phyloP scores from a whole-genome alignment of 208 protist genomes.

The Wallacemonas sp. region DNA sequence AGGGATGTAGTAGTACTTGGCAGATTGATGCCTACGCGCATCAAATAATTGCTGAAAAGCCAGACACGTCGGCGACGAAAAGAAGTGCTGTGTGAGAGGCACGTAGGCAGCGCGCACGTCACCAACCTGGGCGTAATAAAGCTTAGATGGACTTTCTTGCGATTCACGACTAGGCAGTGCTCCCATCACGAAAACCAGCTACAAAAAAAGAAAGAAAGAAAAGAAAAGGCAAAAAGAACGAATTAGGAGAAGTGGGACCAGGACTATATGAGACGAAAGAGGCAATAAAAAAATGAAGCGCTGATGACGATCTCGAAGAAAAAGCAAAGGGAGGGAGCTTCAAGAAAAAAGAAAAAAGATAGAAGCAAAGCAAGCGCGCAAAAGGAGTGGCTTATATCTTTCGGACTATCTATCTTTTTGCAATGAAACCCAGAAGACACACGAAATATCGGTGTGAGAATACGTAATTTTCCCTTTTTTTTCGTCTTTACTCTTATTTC shows the following conservation, averaged over 20 bases:
- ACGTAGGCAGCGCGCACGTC: constrained; percentile 33
- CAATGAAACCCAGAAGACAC: too few relatives aligned
- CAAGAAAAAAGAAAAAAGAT: constrained; percentile 4
- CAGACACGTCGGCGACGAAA: constrained; percentile 45
- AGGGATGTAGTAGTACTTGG: constrained; percentile 60
- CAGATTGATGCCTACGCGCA: constrained; percentile 40
- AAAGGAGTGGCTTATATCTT: neutral
- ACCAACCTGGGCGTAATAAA: constrained; percentile 49
- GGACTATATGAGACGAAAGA: neutral
- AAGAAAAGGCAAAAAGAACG: constrained; percentile 18
- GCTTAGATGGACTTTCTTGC: constrained; percentile 41
- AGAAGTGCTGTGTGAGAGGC: constrained; percentile 63
- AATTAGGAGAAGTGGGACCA: neutral
- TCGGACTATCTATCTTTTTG: too few relatives aligned
- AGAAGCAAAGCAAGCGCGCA: constrained; percentile 16
- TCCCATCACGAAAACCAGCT: constrained; percentile 35
- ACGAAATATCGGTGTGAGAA: too few relatives aligned
- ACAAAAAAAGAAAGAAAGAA: constrained; percentile 9
- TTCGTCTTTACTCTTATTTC: too few relatives aligned
- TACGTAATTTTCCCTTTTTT: too few relatives aligned
- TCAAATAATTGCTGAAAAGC: constrained; percentile 58
- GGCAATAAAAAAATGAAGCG: constrained; percentile 7
- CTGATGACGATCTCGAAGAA: neutral
- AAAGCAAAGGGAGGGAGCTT: neutral
- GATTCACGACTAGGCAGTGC: constrained; percentile 53